A percentile compares a stretch with the other conserved stretches of the same genome.
Evolutionary conservation across 164 flowering plant genomes (phyloP).

Genomic region (Sextonia rubra): DNA sequence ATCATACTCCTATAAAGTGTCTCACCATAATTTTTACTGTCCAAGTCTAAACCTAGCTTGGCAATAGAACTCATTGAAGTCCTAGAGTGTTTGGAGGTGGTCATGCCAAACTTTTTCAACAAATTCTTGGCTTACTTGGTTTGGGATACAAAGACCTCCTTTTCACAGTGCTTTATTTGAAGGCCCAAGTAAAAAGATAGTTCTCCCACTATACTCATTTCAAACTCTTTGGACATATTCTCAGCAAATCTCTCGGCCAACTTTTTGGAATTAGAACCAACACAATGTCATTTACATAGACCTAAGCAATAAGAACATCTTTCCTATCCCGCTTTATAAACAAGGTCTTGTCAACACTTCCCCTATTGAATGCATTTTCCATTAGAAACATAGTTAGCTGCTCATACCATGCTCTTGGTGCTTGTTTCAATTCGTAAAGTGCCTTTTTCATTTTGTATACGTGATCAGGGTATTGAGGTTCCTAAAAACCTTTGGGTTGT

Average conservation of each 20-base stretch:
- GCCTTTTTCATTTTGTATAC: background rate
- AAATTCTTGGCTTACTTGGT: background rate
- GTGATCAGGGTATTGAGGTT: background rate
- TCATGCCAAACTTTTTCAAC: background rate
- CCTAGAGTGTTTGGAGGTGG: background rate
- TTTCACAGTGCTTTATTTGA: background rate
- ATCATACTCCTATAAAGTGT: background rate
- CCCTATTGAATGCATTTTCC: background rate
- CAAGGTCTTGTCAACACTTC: background rate
- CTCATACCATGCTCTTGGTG: slow-evolving; percentile 11
- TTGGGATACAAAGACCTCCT: background rate
- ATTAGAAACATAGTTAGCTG: background rate
- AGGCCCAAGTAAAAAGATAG: background rate
- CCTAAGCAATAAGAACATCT: background rate
- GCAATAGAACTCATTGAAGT: background rate
- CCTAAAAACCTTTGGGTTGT: background rate
- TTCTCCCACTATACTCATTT: background rate
- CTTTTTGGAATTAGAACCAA: background rate
- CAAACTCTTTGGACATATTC: background rate
- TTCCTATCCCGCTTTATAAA: background rate
- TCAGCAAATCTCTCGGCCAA: background rate
- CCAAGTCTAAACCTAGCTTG: background rate
- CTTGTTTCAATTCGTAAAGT: slow-evolving; percentile 10
- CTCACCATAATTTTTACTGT: background rate
- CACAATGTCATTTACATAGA: slow-evolving; percentile 8